Evolutionary conservation across 1,139 yeast species (phyloP).

Genomic region (Debaryomyces sp.): DNA sequence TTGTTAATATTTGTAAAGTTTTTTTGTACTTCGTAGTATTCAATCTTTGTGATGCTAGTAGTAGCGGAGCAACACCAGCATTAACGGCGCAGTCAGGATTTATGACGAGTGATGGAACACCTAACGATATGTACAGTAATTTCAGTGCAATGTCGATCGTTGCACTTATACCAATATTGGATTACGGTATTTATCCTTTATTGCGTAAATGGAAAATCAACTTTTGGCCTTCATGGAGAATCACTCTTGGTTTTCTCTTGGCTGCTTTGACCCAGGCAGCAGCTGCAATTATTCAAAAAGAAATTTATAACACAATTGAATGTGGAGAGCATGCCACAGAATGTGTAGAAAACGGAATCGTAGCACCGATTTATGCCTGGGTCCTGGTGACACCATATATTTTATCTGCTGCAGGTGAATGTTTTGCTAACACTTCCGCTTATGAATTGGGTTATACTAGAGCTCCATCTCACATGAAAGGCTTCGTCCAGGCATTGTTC

Average conservation of each 20-base stretch:
- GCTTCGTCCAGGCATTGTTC: constrained; percentile 68
- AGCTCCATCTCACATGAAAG: constrained; percentile 68
- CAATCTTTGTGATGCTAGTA: constrained; percentile 62
- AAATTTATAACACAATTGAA: constrained; percentile 37
- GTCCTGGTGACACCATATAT: constrained; percentile 52
- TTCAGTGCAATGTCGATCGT: constrained; percentile 71
- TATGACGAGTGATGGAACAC: constrained; percentile 67
- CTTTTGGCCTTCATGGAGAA: constrained; percentile 41
- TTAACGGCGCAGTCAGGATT: constrained; percentile 69
- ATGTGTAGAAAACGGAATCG: constrained; percentile 45
- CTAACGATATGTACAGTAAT: constrained; percentile 69
- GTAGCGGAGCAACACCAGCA: constrained; percentile 55
- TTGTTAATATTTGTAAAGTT: constrained; percentile 61
- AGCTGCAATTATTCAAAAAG: constrained; percentile 43
- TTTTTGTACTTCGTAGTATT: constrained; percentile 65
- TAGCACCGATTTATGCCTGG: constrained; percentile 62
- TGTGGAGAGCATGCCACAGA: constrained; percentile 48
- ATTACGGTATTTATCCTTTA: constrained; percentile 59
- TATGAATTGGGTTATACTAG: constrained; percentile 73
- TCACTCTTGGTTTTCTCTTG: constrained; percentile 37
- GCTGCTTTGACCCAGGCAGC: constrained; percentile 44
- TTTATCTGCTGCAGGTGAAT: constrained; percentile 66
- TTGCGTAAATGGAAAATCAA: constrained; percentile 49
- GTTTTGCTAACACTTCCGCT: constrained; percentile 68
- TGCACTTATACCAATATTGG: constrained; percentile 64